Conservation (phyloP, 2,329 filamentous ascomycete species). For the Fusarium fujikuroi region DNA sequence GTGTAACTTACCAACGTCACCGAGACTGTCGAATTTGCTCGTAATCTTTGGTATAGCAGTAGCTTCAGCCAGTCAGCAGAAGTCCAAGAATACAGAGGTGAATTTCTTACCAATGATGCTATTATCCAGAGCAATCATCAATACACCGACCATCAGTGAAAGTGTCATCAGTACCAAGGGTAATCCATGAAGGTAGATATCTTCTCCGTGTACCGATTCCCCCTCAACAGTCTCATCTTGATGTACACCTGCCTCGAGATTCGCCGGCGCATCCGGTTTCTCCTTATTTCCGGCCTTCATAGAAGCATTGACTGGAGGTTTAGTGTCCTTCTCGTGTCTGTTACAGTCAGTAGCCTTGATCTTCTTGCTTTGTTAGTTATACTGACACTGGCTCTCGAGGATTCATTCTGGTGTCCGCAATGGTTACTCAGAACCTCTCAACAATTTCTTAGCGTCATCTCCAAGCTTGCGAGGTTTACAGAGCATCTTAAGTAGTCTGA, state of each 20-base stretch:
- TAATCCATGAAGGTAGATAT: conserved; percentile 27
- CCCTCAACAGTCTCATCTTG: neutral
- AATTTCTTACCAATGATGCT: conserved; percentile 30
- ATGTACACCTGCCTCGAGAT: neutral
- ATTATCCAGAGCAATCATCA: conserved; percentile 39
- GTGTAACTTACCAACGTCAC: conserved; percentile 32
- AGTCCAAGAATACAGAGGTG: fast-evolving
- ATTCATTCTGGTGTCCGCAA: neutral
- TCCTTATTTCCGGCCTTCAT: neutral
- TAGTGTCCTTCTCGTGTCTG: neutral
- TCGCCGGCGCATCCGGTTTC: neutral
- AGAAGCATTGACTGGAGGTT: fast-evolving
- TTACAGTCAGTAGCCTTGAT: fast-evolving
- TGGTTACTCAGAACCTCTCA: neutral
- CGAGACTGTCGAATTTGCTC: conserved; percentile 50
- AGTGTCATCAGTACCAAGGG: conserved; percentile 25
- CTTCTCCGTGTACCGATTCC: neutral
- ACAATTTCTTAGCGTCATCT: too few species aligned
- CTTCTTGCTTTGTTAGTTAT: fast-evolving
- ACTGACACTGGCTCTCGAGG: neutral
- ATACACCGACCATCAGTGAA: conserved; percentile 33
- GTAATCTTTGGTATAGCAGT: conserved; percentile 44
- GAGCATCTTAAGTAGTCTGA: neutral
- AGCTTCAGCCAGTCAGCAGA: conserved; percentile 11
- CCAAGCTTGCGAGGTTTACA: fast-evolving